Percentiles rank a stretch among this genome's conserved stretches.
These are phyloP conservation scores for Calvatia gigantea DNA, from an alignment of 768 basidiomycete species.

Conservation along the genomic window DNA sequence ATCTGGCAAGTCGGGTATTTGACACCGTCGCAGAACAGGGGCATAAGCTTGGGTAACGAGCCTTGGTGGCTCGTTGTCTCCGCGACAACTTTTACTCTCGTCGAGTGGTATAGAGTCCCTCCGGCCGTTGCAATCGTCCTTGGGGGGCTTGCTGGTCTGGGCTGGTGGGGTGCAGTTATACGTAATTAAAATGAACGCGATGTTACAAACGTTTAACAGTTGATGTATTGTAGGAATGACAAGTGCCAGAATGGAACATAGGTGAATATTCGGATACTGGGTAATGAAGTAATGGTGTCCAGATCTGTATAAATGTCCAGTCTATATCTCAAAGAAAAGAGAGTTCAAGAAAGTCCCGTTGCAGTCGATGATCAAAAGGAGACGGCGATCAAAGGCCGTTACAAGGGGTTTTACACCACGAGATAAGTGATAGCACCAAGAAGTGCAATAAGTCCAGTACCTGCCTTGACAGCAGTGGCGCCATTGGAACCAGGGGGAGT, in stretches of 20 bases:
- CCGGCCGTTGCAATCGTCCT: constrained; percentile 35
- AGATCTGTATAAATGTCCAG: background rate
- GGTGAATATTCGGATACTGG: background rate
- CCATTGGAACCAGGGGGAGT: constrained; percentile 20
- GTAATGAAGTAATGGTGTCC: too few species aligned
- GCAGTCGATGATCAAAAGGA: background rate
- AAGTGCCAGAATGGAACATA: background rate
- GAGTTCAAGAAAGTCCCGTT: constrained; percentile 2
- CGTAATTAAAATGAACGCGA: background rate
- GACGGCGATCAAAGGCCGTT: background rate
- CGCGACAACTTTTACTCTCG: constrained; percentile 34
- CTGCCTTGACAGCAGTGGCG: constrained; percentile 19
- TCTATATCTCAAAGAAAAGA: background rate
- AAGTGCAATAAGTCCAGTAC: constrained; percentile 25
- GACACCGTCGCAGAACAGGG: constrained; percentile 22
- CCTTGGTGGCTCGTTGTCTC: constrained; percentile 49
- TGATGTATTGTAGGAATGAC: background rate
- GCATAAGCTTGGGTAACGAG: constrained; percentile 31
- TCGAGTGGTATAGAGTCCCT: constrained; percentile 37
- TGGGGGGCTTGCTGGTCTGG: constrained; percentile 37
- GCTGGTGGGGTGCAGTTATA: constrained; percentile 37
- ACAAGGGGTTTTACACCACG: background rate
- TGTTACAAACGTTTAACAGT: background rate
- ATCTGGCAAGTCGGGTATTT: constrained; percentile 37
- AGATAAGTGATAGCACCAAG: constrained; percentile 20